Base-by-base conservation (phyloP, 768 basidiomycete species). In the Dictyophora rubrovolvata region DNA sequence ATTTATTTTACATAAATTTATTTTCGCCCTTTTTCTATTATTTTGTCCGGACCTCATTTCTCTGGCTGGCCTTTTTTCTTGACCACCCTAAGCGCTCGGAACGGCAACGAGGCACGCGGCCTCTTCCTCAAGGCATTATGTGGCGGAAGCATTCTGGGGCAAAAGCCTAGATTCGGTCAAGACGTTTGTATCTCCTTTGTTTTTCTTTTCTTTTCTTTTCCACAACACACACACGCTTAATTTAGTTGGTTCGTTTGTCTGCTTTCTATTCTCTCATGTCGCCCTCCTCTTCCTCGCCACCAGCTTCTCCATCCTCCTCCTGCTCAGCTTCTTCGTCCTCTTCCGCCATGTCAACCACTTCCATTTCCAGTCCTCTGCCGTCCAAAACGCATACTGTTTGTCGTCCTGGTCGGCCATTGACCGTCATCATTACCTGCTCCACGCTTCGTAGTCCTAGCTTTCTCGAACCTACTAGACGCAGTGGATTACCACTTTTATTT, bases 271-370 rank as follows among this genome's bases (percentile, higher is more conserved):
- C 21, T 35, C 42, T 36, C 35, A 56, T 42, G 33, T 48, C 37
- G 21, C 20, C 33, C 12, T 55, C 47, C 20, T 55, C 35, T 55
- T 61, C 28, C 12, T 4, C 49, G 54, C 9, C 21, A 37, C 62
- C 59, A 42, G 33, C 34, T 54, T 53, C 60, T 37, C 17, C 55
- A 22, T 64, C 69, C 48, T 68, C 70, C 36, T 63, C 68, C 52
- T 66, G 65, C 18, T 67, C 69, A 18, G 66, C 69, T 58, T 71
- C 73, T 48, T 71, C 70, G 8, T 67, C 74, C 59, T 65, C 75
- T 68, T 78, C 79, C 74, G 88, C 89, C 72, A 91, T 75, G 75
- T 91, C 89, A 65, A 89, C 74, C 49, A 84, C 77, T 73, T 91
- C 86, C 77, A 91, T 67, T 60, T 71, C 73, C 62, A 73, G 76